Evolutionary conservation across 2,329 filamentous ascomycete genomes (phyloP), one percentile per base, ranked within the genome.

Genomic region (Diaporthe longicolla): DNA sequence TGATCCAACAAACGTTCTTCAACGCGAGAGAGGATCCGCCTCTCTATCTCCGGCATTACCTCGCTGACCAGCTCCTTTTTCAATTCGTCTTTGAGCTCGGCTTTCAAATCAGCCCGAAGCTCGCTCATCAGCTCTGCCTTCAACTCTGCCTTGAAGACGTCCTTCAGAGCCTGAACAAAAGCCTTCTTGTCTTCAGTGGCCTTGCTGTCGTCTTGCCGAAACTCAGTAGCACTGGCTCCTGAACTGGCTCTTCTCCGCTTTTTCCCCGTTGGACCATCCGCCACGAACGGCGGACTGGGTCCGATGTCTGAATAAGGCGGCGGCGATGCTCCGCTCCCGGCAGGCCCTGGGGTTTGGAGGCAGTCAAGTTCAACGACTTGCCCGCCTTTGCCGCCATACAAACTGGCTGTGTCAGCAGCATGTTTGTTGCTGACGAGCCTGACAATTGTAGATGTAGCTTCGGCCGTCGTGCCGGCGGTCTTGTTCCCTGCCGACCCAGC

Each of bases 351-450:
- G 11, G 11, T 11, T 3, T 26, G 17, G 0, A 52, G 32, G 45
- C 57, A 45, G n/a, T 63, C 50, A 26, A 57, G 70, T 29, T 75
- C 70, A 15, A 73, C 57, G 19, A 70, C 32, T 43, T 59, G 65
- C 13, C 73, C 73, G 29, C 73, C 73, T 57, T 66, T 75, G 17
- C 73, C 73, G 13, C 70, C 70, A 19, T 75, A 75, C 17, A 75
- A n/a, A 37, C 73, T 75, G 11, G 54, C 24, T n/a, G 55, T 65
- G 29, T 75, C 73, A 52, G 69, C 69, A 54, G 69, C 57, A 32
- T 71, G 57, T 32, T 63, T 71, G 69, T 52, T 71, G 35, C 69
- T 71, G 19, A 26, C 19, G 15, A 71, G 45, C 4, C 9, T 32
- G 9, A 26, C n/a, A n/a, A 32, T 5, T 17, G 45, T 19, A 3